phyloP scores from a whole-genome alignment of 306 rosid species.

The Sesbania bispinosa region DNA sequence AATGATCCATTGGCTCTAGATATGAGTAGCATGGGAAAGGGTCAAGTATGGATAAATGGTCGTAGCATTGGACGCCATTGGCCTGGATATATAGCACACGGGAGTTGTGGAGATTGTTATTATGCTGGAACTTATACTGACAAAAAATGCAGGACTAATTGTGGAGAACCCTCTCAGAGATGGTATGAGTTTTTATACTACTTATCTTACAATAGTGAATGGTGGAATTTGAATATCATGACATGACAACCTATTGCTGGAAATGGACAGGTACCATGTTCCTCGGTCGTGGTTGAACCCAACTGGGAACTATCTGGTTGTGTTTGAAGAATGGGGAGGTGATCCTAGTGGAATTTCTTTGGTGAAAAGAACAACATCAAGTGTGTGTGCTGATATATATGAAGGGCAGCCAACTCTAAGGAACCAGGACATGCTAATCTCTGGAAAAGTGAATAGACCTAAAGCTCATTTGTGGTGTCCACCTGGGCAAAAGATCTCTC shows the following conservation, averaged over 20 bases:
- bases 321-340: conserved; percentile 95
- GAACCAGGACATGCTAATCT: conserved; percentile 26
- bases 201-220: not conserved
- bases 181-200: conserved; percentile 54
- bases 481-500: conserved; percentile 45
- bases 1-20: conserved; percentile 84
- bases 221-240: not conserved
- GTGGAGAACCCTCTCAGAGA: conserved; percentile 91
- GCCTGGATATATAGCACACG: conserved; percentile 70
- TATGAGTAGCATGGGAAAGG: conserved; percentile 95
- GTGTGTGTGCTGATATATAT: conserved; percentile 60
- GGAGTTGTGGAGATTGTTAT: conserved; percentile 57
- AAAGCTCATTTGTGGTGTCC: conserved; percentile 71
- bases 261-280: conserved; percentile 78
- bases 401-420: conserved; percentile 56
- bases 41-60: conserved; percentile 90
- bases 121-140: conserved; percentile 77
- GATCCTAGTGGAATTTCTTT: conserved; percentile 66
- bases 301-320: conserved; percentile 60
- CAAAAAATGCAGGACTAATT: conserved; percentile 57
- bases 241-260: conserved; percentile 11
- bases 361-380: conserved; percentile 54
- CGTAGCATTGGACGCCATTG: conserved; percentile 91
- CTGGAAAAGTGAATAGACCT: conserved; percentile 35
- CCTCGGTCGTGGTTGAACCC: conserved; percentile 86